Base-by-base conservation (phyloP, 1,139 yeast species). In the Debaryomyces coudertii region DNA sequence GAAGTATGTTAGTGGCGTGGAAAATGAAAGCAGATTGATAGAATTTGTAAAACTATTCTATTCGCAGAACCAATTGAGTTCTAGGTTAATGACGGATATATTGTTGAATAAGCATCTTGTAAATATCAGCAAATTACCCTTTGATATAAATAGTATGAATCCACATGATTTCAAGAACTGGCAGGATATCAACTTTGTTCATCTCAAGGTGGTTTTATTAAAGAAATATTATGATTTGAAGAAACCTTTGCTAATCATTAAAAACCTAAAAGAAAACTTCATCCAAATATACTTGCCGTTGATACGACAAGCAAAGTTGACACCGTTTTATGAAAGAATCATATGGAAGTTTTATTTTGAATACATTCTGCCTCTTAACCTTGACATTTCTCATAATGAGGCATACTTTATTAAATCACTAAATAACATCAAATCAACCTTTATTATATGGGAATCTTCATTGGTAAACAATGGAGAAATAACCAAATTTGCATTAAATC, bases 291-390 rank as follows among this genome's bases (percentile, higher is more conserved):
- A 66, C 45, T 52, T 59, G n/a, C 69, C 73, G 0, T 48, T 60
- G 31, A 67, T 74, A 5, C 48, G 60, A 41, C 8, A 46, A 2
- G 55, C 58, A 3, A 46, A 53, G 31, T 52, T 74, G 11, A 47
- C 68, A 4, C 69, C 75, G 5, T 72, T 71, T 45, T 72, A 72
- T 53, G 79, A 74, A 52, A 52, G 79, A 23, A 66, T 71, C 3
- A 62, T 73, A 11, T 74, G 79, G 79, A 69, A 66, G 49, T 73
- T 70, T 50, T 63, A 67, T 48, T 71, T 72, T 46, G 73, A 73
- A 33, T 71, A 70, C 48, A 55, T 64, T 46, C 56, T 56, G 43
- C 54, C 55, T 33, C 53, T 55, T 18, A 31, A 36, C 12, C 34
- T 27, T 14, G 36, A 40, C 5, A 24, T 43, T 9, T 56, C 54